Evolutionary conservation across 352 stramenopile genomes (phyloP).

Genomic region (Globisporangium cederbergense): DNA sequence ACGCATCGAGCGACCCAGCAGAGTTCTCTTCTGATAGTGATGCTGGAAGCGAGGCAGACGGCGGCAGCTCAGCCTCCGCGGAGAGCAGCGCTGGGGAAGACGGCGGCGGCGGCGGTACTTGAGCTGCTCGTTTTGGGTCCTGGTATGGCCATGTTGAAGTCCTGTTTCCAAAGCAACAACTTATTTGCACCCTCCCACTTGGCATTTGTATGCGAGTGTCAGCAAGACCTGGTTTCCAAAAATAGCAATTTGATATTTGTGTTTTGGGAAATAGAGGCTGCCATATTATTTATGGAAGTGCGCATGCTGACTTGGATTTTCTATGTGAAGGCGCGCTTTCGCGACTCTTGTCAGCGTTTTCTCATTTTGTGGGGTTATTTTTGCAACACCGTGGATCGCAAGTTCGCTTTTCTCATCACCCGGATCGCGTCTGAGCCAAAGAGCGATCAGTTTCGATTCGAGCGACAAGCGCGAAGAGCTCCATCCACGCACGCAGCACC

Average conservation of each 20-base stretch:
- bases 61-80: too few species aligned
- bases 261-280: neutral
- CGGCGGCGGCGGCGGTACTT: too few species aligned
- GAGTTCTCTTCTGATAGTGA: neutral
- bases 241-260: neutral
- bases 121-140: too few species aligned
- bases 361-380: neutral
- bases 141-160: too few species aligned
- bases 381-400: neutral
- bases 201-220: too few species aligned
- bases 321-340: neutral
- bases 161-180: too few species aligned
- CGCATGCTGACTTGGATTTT: neutral
- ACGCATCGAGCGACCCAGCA: too few species aligned
- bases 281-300: neutral
- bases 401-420: neutral
- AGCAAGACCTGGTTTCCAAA: neutral
- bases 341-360: neutral
- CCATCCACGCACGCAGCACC: neutral
- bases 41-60: too few species aligned
- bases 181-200: too few species aligned
- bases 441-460: constrained; percentile 7
- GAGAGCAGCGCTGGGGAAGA: too few species aligned
- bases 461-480: constrained; percentile 3
- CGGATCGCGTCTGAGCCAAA: neutral